phyloP scores from a whole-genome alignment of 2,329 filamentous ascomycete species.

The Chaetothyriales sp. region DNA sequence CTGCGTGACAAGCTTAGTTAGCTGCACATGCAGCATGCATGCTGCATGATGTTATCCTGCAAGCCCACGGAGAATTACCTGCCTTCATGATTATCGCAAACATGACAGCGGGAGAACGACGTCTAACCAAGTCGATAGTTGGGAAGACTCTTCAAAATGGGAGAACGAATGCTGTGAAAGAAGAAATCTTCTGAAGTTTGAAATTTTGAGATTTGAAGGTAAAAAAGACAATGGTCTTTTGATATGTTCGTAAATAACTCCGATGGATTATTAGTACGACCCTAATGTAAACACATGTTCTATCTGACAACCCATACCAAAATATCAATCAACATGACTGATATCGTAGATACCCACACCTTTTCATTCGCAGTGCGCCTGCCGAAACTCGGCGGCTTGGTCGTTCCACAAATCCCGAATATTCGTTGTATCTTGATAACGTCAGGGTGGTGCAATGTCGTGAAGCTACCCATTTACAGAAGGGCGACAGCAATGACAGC shows the following conservation, averaged over 20 bases:
- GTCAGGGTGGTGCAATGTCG: background rate
- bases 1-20: background rate
- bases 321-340: background rate
- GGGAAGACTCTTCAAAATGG: too few relatives aligned
- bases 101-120: too few relatives aligned
- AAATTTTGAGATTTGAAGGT: too few relatives aligned
- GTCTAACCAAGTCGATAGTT: too few relatives aligned
- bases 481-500: constrained; percentile 10
- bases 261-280: background rate
- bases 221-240: too few relatives aligned
- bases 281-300: background rate
- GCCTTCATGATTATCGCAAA: background rate
- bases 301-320: background rate
- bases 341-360: background rate
- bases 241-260: background rate
- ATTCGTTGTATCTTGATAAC: background rate
- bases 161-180: too few relatives aligned
- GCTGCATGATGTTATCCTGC: background rate
- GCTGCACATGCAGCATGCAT: background rate
- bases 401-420: background rate
- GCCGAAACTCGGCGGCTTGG: background rate
- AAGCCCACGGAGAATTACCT: background rate
- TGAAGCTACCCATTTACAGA: constrained; percentile 2
- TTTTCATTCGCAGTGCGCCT: background rate
- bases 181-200: too few relatives aligned